Percentiles rank a stretch among this genome's conserved stretches.
Evolutionary conservation across 768 basidiomycete genomes (phyloP).

Genomic region (Pulveroboletus frians): DNA sequence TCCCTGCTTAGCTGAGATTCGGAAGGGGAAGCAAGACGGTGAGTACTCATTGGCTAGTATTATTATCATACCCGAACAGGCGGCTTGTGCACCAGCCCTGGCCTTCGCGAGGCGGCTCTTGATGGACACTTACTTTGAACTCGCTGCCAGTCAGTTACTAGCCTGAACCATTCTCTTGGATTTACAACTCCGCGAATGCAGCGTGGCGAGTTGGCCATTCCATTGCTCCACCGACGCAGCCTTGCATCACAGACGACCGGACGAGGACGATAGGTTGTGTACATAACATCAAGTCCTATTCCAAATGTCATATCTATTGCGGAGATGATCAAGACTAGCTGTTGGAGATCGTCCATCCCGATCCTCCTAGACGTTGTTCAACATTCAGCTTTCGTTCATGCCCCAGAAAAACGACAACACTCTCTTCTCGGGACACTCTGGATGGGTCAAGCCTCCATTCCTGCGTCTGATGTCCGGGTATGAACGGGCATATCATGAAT

Average conservation of each 20-base stretch:
- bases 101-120: conserved; percentile 8
- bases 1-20: conserved; percentile 15
- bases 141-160: neutral
- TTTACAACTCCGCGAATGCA: conserved; percentile 31
- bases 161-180: neutral
- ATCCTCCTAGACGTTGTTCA: conserved; percentile 4
- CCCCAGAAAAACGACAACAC: neutral
- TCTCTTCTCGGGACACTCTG: conserved; percentile 1
- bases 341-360: conserved; percentile 10
- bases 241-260: neutral
- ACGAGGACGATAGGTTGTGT: conserved; percentile 1
- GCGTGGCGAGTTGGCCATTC: conserved; percentile 19
- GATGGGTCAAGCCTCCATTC: neutral
- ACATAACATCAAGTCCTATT: conserved; percentile 10
- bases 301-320: conserved; percentile 1
- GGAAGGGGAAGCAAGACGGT: conserved; percentile 6
- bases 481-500: conserved; percentile 16
- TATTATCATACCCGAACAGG: conserved; percentile 20
- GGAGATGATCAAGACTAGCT: neutral
- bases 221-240: conserved; percentile 3
- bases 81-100: conserved; percentile 3
- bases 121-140: neutral
- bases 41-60: conserved; percentile 21
- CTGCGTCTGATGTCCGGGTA: conserved; percentile 21
- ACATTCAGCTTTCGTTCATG: neutral